Percentiles rank a stretch among this genome's conserved stretches.
phyloP scores from a whole-genome alignment of 768 basidiomycete species.

The Hericium rajendrae region DNA sequence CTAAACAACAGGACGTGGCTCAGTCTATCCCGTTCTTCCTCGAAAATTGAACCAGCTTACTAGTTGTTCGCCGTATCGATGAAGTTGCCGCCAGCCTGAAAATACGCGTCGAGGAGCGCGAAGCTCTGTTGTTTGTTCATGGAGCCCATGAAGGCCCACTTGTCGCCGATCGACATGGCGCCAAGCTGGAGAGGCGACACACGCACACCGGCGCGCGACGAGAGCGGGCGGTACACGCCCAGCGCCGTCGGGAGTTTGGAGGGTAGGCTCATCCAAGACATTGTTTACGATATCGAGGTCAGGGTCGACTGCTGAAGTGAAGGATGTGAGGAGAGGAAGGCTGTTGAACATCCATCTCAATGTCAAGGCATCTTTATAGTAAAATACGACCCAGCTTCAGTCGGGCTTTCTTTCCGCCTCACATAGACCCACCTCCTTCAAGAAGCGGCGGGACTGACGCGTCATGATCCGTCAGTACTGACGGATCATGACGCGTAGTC shows the following conservation, averaged over 20 bases:
- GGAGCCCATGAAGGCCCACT: constrained; percentile 22
- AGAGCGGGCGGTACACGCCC: constrained; percentile 11
- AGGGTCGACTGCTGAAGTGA: not conserved
- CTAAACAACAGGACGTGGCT: not conserved
- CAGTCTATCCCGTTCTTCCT: not conserved
- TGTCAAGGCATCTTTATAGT: no score
- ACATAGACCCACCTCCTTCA: no score
- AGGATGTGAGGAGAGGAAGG: no score
- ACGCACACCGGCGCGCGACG: constrained; percentile 14
- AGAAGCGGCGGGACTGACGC: no score
- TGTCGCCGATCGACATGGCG: constrained; percentile 14
- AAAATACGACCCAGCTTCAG: no score
- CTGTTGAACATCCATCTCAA: no score
- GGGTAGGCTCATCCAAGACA: not conserved
- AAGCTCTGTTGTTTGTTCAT: constrained; percentile 27
- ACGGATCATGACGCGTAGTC: no score
- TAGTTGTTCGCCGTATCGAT: not conserved
- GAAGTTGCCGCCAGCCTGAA: constrained; percentile 16
- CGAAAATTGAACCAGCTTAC: not conserved
- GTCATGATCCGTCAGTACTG: no score
- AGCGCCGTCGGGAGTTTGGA: constrained; percentile 2
- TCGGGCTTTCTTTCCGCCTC: no score
- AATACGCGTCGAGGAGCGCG: constrained; percentile 28
- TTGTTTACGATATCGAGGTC: not conserved
- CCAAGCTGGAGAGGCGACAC: constrained; percentile 21